A percentile compares a stretch with the other conserved stretches of the same genome.
Evolutionary conservation across 768 basidiomycete species (phyloP).

Genomic region (Xerocomus potaroensis): DNA sequence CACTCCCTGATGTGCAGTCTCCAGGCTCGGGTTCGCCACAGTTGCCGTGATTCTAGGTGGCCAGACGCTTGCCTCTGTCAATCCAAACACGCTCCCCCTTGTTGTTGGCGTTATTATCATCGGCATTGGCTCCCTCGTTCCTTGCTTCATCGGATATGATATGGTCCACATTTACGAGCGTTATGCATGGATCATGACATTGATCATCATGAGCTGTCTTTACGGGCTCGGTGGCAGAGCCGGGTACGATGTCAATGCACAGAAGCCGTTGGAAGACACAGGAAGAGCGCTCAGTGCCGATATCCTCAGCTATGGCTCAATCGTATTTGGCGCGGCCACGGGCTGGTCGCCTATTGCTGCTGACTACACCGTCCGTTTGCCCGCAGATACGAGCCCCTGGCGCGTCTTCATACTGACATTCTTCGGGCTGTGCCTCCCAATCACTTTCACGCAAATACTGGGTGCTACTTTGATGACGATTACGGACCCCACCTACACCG

Average conservation of each 20-base stretch:
- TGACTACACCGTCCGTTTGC: conserved; percentile 51
- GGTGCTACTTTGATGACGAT: conserved; percentile 43
- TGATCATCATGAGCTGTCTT: conserved; percentile 47
- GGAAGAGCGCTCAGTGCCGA: conserved; percentile 44
- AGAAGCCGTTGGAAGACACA: conserved; percentile 39
- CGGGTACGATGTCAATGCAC: conserved; percentile 42
- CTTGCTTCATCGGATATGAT: conserved; percentile 46
- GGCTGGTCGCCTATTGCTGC: conserved; percentile 53
- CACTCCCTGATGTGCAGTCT: background rate
- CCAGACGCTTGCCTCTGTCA: conserved; percentile 46
- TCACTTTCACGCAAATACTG: conserved; percentile 34
- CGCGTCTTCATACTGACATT: conserved; percentile 48
- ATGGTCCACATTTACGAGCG: conserved; percentile 48
- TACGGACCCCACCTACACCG: conserved; percentile 35
- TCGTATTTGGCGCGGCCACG: conserved; percentile 45
- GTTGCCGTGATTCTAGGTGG: conserved; percentile 50
- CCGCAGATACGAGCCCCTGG: conserved; percentile 37
- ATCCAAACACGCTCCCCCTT: conserved; percentile 41
- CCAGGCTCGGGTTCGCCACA: conserved; percentile 45
- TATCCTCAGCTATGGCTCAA: conserved; percentile 49
- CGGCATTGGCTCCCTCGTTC: conserved; percentile 37
- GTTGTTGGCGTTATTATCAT: conserved; percentile 48
- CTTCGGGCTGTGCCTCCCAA: conserved; percentile 47
- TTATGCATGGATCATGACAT: conserved; percentile 49
- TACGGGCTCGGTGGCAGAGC: conserved; percentile 46